Evolutionary conservation across 2,329 filamentous ascomycete species (phyloP).

Genomic region (Rasamsonia emersonii): DNA sequence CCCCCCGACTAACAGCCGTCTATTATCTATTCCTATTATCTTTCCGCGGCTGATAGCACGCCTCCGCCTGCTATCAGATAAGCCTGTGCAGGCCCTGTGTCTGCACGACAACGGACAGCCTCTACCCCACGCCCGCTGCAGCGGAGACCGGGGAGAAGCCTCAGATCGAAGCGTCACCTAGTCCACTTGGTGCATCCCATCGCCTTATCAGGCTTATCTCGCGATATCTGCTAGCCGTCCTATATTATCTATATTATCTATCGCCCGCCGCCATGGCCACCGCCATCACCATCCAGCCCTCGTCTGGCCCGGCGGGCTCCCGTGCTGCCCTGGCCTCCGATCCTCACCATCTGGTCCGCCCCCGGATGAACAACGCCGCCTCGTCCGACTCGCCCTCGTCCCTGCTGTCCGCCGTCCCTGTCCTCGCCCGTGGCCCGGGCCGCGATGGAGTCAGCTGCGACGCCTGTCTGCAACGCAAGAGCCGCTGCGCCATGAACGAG

Average conservation of each 20-base stretch:
- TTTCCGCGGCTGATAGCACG: too few species aligned
- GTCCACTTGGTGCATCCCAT: too few species aligned
- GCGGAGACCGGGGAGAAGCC: too few species aligned
- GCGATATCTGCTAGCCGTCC: slow-evolving; percentile 8
- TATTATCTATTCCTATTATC: too few species aligned
- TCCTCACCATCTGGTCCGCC: slow-evolving; percentile 15
- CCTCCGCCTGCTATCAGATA: too few species aligned
- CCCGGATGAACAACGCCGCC: slow-evolving; percentile 18
- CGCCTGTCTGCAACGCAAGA: slow-evolving; percentile 35
- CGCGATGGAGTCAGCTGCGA: slow-evolving; percentile 34
- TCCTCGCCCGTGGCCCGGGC: slow-evolving; percentile 18
- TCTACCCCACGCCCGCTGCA: too few species aligned
- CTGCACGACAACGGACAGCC: too few species aligned
- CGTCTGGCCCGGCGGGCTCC: slow-evolving; percentile 16
- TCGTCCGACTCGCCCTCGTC: slow-evolving; percentile 8
- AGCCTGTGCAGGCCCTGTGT: too few species aligned
- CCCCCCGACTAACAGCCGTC: too few species aligned
- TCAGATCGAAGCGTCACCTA: too few species aligned
- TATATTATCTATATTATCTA: not conserved
- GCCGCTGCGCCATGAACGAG: slow-evolving; percentile 36
- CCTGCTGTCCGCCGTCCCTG: slow-evolving; percentile 14
- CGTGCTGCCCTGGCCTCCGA: slow-evolving; percentile 17
- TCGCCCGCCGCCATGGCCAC: slow-evolving; percentile 22
- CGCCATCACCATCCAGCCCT: slow-evolving; percentile 33
- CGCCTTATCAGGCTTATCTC: too few species aligned